Conservation (phyloP, 1,284 basidiomycete genomes). For the Melampsora larici-populina region DNA sequence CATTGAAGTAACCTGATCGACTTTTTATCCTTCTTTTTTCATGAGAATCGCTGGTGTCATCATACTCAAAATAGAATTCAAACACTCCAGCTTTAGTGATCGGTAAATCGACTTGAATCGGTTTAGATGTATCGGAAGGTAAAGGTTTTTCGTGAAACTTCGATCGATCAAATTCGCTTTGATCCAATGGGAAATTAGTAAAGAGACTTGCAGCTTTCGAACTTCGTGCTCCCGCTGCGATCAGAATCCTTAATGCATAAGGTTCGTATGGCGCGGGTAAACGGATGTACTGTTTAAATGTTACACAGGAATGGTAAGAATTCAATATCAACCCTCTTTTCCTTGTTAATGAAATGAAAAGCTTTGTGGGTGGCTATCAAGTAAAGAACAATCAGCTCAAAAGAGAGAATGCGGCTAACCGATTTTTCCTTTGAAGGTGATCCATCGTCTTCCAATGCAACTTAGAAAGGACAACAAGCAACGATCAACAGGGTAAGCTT, state of each 20-base stretch:
- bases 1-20: slow-evolving; percentile 87
- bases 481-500: too few species aligned
- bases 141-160: slow-evolving; percentile 72
- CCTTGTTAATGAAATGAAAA: too few species aligned
- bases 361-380: too few species aligned
- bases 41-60: slow-evolving; percentile 57
- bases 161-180: slow-evolving; percentile 74
- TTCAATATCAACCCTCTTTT: too few species aligned
- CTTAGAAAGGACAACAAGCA: background rate
- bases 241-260: slow-evolving; percentile 80
- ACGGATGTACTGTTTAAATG: slow-evolving; percentile 72
- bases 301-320: slow-evolving; percentile 39
- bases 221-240: slow-evolving; percentile 82
- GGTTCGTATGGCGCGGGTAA: slow-evolving; percentile 75
- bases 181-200: slow-evolving; percentile 90
- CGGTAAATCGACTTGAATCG: slow-evolving; percentile 84
- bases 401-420: slow-evolving; percentile 58
- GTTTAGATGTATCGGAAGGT: slow-evolving; percentile 75
- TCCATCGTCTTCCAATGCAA: slow-evolving; percentile 68
- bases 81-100: slow-evolving; percentile 93
- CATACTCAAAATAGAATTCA: slow-evolving; percentile 88
- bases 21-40: slow-evolving; percentile 63
- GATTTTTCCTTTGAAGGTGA: slow-evolving; percentile 77
- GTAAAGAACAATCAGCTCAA: too few species aligned
- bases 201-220: slow-evolving; percentile 82